Percentiles rank a stretch among this genome's conserved stretches.
These are phyloP conservation scores for Albugo candida DNA, from an alignment of 352 stramenopile genomes.

Conservation along the genomic window DNA sequence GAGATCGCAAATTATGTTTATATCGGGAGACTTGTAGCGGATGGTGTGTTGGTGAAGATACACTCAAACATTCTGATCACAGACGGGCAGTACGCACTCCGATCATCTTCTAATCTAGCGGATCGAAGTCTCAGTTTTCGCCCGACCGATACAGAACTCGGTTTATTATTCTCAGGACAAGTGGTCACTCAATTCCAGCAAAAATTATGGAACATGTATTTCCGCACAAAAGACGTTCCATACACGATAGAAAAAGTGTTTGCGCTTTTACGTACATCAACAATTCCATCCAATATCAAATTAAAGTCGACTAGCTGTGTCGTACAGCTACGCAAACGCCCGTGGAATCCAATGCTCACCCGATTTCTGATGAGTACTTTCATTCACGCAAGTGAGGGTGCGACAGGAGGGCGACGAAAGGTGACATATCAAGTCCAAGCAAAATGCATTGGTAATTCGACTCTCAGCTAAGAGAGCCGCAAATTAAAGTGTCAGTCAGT, in stretches of 20 bases:
- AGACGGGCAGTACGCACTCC: slow-evolving; percentile 42
- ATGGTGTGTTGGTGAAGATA: slow-evolving; percentile 41
- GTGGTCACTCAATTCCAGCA: slow-evolving; percentile 29
- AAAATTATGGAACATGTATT: slow-evolving; percentile 49
- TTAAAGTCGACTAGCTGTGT: slow-evolving; percentile 12
- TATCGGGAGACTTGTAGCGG: slow-evolving; percentile 23
- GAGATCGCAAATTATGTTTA: slow-evolving; percentile 24
- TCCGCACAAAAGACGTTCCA: slow-evolving; percentile 12
- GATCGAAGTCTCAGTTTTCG: slow-evolving; percentile 50
- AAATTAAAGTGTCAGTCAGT: no score
- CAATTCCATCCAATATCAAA: no score
- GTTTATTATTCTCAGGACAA: slow-evolving; percentile 28
- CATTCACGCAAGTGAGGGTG: slow-evolving; percentile 55
- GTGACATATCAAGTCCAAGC: slow-evolving; percentile 21
- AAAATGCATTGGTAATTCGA: no score
- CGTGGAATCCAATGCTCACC: slow-evolving; percentile 43
- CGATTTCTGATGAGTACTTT: slow-evolving; percentile 71
- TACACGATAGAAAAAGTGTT: slow-evolving; percentile 19
- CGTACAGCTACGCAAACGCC: slow-evolving; percentile 26
- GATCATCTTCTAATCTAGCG: slow-evolving; percentile 54
- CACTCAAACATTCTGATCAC: slow-evolving; percentile 68
- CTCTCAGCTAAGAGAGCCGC: no score
- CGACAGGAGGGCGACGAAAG: slow-evolving; percentile 39
- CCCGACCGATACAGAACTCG: slow-evolving; percentile 51
- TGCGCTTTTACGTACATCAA: background rate